These are phyloP conservation scores for Rhodotorula sp. DNA, from an alignment of 1,284 basidiomycete genomes.

Conservation along the genomic window DNA sequence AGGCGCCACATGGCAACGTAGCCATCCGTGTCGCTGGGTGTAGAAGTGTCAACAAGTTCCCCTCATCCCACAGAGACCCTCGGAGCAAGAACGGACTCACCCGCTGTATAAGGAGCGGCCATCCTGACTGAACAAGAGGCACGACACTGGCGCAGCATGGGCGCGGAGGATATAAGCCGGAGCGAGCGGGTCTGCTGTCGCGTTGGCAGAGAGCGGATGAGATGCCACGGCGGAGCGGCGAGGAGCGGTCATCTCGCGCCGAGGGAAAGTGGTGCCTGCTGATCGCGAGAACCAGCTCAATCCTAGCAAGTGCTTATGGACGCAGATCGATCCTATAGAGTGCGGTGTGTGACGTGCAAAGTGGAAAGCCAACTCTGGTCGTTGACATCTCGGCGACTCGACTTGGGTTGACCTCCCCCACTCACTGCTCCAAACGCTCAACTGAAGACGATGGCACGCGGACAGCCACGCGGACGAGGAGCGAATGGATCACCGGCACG, in stretches of 20 bases:
- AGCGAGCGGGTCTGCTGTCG: not conserved
- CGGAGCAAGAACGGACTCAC: constrained; percentile 6
- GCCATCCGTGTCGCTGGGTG: constrained; percentile 38
- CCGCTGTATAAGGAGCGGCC: constrained; percentile 25
- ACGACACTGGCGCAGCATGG: constrained; percentile 35
- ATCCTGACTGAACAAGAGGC: constrained; percentile 23
- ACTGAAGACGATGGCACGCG: constrained; percentile 2
- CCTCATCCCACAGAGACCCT: too few relatives aligned
- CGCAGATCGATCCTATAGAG: too few relatives aligned
- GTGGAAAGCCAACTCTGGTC: not conserved
- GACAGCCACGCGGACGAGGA: constrained; percentile 1
- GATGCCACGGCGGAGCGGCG: not conserved
- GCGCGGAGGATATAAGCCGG: constrained; percentile 40
- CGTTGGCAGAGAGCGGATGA: not conserved
- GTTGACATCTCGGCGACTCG: constrained; percentile 5
- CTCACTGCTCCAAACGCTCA: not conserved
- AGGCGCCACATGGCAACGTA: constrained; percentile 41
- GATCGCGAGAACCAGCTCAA: not conserved
- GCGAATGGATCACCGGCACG: not conserved
- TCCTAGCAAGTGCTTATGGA: not conserved
- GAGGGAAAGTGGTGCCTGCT: not conserved
- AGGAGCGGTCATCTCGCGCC: not conserved
- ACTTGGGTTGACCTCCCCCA: not conserved
- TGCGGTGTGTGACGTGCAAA: too few relatives aligned
- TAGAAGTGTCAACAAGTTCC: not conserved